Base-by-base conservation (phyloP, 1,284 basidiomycete genomes). In the Waitea zeae region DNA sequence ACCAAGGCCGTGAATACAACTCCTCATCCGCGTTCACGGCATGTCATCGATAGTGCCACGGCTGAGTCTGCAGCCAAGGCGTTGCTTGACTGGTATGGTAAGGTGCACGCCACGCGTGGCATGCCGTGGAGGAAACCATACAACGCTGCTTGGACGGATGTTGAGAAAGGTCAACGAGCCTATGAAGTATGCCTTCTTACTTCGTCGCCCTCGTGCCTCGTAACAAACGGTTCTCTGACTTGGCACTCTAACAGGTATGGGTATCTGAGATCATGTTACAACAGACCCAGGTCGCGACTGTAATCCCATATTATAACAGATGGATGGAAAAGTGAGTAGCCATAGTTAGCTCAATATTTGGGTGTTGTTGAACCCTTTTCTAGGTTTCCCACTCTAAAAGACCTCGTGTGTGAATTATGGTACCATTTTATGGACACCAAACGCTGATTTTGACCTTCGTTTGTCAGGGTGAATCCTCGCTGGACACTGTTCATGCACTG, bases 191-290 rank as follows among this genome's bases (percentile, higher is more conserved):
- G 46, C 39, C 17, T 17, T 28, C 12, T 32, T n/a, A n/a, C n/a
- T n/a, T n/a, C n/a, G n/a, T n/a, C 6, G 15, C 13, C 19, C 18
- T 20, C 20, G 40, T 41, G 34, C 33, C 34, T 15, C 37, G 27
- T 39, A 37, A 20, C 41, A 40, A 15, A 20, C 34, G 31, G 28
- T 26, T 36, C 15, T 28, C 11, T 22, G 30, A 34, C 19, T 12
- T 36, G 39, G 36, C 37, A 33, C 20, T 27, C 34, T 19, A 32
- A 20, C 33, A 87, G 76, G 81, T 86, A 9, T 86, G 81, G 78
- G 64, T 95, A 30, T 86, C 81, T 9, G 89, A 96, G 53, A 81
- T 96, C 42, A 97, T 97, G 93, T 66, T 96, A 4, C 93, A 98
- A 51, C 93, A 98, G 53, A 97, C 93, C 0, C 89, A 90, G 49